phyloP scores from a whole-genome alignment of 2,329 filamentous ascomycete species.

The Eutypa lata region DNA sequence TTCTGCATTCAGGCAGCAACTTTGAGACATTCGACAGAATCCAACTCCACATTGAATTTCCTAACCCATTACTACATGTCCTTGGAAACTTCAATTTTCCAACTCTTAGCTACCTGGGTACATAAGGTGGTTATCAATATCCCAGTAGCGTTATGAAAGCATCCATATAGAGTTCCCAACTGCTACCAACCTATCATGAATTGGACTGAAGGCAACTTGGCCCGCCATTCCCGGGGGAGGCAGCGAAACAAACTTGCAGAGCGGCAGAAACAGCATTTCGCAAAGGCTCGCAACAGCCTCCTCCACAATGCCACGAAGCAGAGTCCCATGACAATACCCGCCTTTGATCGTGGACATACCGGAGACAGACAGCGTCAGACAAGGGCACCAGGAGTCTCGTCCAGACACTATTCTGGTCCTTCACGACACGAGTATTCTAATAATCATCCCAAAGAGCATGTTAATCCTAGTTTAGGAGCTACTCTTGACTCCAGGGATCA shows the following conservation, averaged over 20 bases:
- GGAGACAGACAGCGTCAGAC: slow-evolving; percentile 2
- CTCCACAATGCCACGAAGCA: slow-evolving; percentile 24
- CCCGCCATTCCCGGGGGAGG: slow-evolving; percentile 36
- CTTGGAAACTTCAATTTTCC: no score
- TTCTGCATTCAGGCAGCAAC: background rate
- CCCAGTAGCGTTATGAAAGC: slow-evolving; percentile 6
- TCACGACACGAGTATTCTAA: background rate
- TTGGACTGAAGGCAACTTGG: slow-evolving; percentile 47
- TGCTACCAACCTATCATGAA: slow-evolving; percentile 35
- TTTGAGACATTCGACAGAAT: no score
- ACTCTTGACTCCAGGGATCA: background rate
- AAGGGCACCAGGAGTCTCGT: slow-evolving; percentile 1
- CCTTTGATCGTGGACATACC: slow-evolving; percentile 12
- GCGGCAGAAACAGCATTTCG: slow-evolving; percentile 47
- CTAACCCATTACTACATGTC: no score
- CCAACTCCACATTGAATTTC: no score
- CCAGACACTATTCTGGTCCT: slow-evolving; percentile 12
- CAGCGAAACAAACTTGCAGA: slow-evolving; percentile 31
- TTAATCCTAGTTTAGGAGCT: background rate
- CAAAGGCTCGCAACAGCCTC: slow-evolving; percentile 35
- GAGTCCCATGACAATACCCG: slow-evolving; percentile 30
- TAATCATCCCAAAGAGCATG: background rate
- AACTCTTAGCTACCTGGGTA: no score
- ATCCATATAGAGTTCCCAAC: slow-evolving; percentile 9
- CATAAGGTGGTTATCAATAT: background rate